Evolutionary conservation across 306 rosid genomes (phyloP).

Genomic region (Dalbergia oliveri): DNA sequence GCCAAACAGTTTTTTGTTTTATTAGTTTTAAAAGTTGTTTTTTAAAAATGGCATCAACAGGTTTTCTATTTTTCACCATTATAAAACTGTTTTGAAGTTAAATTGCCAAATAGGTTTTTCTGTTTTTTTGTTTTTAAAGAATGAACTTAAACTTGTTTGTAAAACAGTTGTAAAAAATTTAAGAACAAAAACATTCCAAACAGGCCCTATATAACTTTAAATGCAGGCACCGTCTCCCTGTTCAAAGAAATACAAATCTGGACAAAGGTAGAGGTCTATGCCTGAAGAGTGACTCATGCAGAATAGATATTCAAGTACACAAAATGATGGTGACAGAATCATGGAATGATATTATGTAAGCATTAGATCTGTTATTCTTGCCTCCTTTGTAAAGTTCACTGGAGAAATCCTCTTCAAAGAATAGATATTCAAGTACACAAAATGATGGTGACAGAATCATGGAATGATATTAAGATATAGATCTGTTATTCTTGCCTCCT

Average conservation of each 20-base stretch:
- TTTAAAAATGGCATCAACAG: too few relatives aligned
- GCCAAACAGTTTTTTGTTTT: too few relatives aligned
- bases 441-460: conserved; percentile 20
- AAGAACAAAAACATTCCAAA: conserved; percentile 27
- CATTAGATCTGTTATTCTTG: conserved; percentile 41
- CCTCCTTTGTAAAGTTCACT: conserved; percentile 91
- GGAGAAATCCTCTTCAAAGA: conserved; percentile 89
- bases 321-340: conserved; percentile 27
- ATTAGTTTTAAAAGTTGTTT: too few relatives aligned
- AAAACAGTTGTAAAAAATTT: too few relatives aligned
- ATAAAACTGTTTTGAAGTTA: too few relatives aligned
- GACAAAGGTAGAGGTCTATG: conserved; percentile 10
- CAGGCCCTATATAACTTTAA: conserved; percentile 26
- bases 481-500: conserved; percentile 62
- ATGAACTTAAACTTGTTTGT: too few relatives aligned
- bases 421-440: conserved; percentile 9
- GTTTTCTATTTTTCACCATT: too few relatives aligned
- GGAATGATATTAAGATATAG: conserved; percentile 25
- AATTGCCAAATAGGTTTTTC: too few relatives aligned
- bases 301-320: conserved; percentile 27
- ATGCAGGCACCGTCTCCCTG: conserved; percentile 22
- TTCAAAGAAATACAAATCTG: conserved; percentile 33
- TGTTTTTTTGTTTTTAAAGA: too few relatives aligned
- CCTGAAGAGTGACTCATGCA: conserved; percentile 6
- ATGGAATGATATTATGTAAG: conserved; percentile 28